These are phyloP conservation scores for Kazachstania taianensis DNA, from an alignment of 805 yeast genomes.

Conservation along the genomic window DNA sequence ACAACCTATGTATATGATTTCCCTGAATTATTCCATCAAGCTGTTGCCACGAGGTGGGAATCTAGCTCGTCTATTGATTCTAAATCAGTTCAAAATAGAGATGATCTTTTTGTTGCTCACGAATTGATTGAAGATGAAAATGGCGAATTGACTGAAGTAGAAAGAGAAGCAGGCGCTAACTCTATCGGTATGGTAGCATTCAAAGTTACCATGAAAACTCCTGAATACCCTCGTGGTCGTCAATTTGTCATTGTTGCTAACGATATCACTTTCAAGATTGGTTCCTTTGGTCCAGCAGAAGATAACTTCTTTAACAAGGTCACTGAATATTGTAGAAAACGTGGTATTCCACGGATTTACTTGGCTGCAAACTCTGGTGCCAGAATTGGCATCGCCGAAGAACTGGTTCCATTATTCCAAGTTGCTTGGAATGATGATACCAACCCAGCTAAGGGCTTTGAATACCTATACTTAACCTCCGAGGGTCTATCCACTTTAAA, in stretches of 20 bases:
- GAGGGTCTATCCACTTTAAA: constrained; percentile 51
- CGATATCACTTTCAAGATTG: constrained; percentile 95
- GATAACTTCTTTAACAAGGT: constrained; percentile 86
- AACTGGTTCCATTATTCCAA: constrained; percentile 75
- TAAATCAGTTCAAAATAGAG: constrained; percentile 19
- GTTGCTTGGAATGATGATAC: constrained; percentile 84
- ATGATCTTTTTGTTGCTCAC: constrained; percentile 63
- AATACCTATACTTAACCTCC: constrained; percentile 70
- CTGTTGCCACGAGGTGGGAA: constrained; percentile 78
- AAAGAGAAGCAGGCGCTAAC: constrained; percentile 94
- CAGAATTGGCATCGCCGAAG: constrained; percentile 96
- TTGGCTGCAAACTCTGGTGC: constrained; percentile 99
- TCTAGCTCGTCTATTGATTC: constrained; percentile 22
- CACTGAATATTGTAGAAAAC: constrained; percentile 80
- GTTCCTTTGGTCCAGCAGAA: constrained; percentile 97
- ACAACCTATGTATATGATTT: constrained; percentile 97
- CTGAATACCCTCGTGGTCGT: constrained; percentile 96
- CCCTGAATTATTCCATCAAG: constrained; percentile 97
- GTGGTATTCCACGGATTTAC: constrained; percentile 92
- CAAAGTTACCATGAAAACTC: constrained; percentile 81
- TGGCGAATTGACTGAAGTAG: constrained; percentile 70
- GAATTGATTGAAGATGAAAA: constrained; percentile 83
- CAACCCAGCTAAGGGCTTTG: constrained; percentile 78
- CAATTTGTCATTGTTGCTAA: constrained; percentile 87
- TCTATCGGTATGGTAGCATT: constrained; percentile 97